Evolutionary conservation across 306 rosid genomes (phyloP).

Genomic region (Fagus crenata): DNA sequence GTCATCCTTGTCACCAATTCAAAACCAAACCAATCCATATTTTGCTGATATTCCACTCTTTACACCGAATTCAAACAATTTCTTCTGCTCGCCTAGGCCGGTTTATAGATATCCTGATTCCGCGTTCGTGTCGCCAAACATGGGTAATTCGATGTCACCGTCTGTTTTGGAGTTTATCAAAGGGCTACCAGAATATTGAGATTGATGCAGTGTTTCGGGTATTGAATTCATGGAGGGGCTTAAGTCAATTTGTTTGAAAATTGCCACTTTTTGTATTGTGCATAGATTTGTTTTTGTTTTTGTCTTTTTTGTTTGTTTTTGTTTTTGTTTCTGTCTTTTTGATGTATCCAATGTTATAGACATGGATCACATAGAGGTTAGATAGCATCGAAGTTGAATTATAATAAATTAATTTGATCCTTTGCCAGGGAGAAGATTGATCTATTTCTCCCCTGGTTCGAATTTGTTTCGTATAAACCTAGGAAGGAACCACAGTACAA

Average conservation of each 20-base stretch:
- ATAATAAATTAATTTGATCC: conserved; percentile 37
- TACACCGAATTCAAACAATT: conserved; percentile 56
- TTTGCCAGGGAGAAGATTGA: conserved; percentile 25
- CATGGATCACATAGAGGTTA: conserved; percentile 4
- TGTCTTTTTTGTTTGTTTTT: background rate
- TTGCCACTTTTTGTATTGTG: background rate
- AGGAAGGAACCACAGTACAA: no score
- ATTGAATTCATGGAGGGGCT: background rate
- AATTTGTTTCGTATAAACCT: no score
- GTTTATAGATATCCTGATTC: conserved; percentile 42
- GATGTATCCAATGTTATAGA: conserved; percentile 14
- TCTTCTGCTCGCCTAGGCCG: conserved; percentile 43
- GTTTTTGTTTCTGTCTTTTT: conserved; percentile 8
- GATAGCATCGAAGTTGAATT: conserved; percentile 10
- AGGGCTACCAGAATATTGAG: conserved; percentile 61
- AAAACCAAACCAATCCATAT: background rate
- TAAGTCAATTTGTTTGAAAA: background rate
- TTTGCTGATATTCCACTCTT: conserved; percentile 57
- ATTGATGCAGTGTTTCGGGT: background rate
- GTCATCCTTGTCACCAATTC: background rate
- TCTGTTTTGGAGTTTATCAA: conserved; percentile 64
- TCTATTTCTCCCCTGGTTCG: no score
- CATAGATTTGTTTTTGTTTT: background rate
- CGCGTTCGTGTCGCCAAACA: conserved; percentile 36
- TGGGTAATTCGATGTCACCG: conserved; percentile 62